phyloP scores from a whole-genome alignment of 2,329 filamentous ascomycete genomes.

The Chrysoporthe austroafricana region DNA sequence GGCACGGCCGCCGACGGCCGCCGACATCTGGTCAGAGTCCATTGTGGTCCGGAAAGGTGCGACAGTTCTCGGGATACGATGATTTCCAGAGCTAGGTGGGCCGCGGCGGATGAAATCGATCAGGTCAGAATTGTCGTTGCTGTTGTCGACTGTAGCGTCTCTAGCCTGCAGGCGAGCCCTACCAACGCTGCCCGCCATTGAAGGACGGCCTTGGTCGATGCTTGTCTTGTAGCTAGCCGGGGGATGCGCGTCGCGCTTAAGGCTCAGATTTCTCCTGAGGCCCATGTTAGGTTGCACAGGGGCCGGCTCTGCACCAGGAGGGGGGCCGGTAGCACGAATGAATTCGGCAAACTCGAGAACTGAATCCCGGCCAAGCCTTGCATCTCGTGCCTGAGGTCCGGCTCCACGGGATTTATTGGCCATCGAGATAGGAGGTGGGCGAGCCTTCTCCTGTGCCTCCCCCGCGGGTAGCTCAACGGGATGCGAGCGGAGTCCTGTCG shows the following conservation, averaged over 20 bases:
- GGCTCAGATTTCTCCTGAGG: conserved; percentile 29
- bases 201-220: conserved; percentile 44
- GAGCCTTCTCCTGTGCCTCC: conserved; percentile 35
- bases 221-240: conserved; percentile 39
- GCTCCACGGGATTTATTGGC: conserved; percentile 40
- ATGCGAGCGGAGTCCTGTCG: conserved; percentile 44
- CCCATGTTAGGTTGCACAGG: conserved; percentile 31
- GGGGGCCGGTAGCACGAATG: conserved; percentile 83
- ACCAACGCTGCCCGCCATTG: conserved; percentile 38
- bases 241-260: conserved; percentile 38
- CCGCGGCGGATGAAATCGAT: conserved; percentile 96
- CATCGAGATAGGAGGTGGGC: conserved; percentile 36
- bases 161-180: conserved; percentile 70
- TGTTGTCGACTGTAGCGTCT: conserved; percentile 65
- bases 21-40: conserved; percentile 78
- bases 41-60: conserved; percentile 84
- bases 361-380: conserved; percentile 71
- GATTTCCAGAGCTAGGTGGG: conserved; percentile 66
- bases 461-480: conserved; percentile 34
- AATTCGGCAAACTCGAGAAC: conserved; percentile 86
- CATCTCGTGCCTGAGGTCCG: conserved; percentile 65
- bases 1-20: conserved; percentile 57
- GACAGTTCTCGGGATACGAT: conserved; percentile 78
- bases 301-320: conserved; percentile 52
- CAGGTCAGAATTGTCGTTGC: conserved; percentile 77